These are phyloP conservation scores for Mesotaenium endlicherianum DNA, from an alignment of 139 green algal species.

Conservation along the genomic window DNA sequence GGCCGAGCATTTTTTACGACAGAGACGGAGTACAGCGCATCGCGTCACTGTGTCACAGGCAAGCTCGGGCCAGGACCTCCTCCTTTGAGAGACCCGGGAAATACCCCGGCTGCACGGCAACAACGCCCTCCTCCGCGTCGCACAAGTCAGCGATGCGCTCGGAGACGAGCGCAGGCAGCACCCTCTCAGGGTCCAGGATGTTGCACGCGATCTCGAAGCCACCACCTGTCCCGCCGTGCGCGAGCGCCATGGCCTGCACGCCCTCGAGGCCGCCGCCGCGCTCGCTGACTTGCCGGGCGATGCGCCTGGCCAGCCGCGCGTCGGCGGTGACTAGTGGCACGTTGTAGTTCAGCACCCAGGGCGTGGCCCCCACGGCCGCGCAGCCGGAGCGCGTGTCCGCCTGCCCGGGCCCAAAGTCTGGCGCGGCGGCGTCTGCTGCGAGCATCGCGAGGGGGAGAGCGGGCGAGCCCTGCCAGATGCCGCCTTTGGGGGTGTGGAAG, in stretches of 20 bases:
- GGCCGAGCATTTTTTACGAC: too few species aligned
- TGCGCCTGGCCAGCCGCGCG: constrained; percentile 39
- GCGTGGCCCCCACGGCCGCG: constrained; percentile 62
- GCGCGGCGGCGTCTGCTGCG: background rate
- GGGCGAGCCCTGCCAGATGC: too few species aligned
- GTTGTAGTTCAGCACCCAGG: constrained; percentile 82
- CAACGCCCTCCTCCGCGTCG: background rate
- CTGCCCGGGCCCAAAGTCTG: constrained; percentile 33
- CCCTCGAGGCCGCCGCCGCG: constrained; percentile 65
- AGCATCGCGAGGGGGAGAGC: background rate
- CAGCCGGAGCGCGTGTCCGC: constrained; percentile 52
- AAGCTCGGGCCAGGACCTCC: too few species aligned
- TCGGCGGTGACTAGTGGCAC: constrained; percentile 61
- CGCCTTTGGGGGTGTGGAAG: constrained; percentile 3
- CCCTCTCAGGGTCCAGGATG: constrained; percentile 58
- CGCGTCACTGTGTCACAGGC: too few species aligned
- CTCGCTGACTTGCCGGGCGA: constrained; percentile 65
- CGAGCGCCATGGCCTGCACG: constrained; percentile 76
- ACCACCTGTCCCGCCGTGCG: constrained; percentile 55
- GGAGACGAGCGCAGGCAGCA: background rate
- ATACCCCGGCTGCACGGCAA: background rate
- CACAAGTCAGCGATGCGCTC: background rate
- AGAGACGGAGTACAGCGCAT: too few species aligned
- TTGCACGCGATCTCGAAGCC: constrained; percentile 78
- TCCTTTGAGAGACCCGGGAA: background rate